Conservation (phyloP, 768 basidiomycete species). For the Dentipellis fragilis region DNA sequence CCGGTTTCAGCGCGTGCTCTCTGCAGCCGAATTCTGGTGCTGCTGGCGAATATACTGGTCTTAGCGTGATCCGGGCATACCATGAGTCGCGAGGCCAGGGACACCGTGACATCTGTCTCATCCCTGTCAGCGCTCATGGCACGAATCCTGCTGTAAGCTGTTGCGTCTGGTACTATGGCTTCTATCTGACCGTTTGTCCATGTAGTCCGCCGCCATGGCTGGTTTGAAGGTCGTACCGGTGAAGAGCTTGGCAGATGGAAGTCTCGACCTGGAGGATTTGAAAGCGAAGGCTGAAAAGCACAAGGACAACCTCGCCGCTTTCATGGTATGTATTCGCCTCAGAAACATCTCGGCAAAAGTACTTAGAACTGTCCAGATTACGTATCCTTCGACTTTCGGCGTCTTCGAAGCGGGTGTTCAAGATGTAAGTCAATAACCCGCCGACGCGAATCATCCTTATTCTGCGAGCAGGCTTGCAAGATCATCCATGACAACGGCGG, state of each 20-base stretch:
- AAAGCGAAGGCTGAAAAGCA: constrained; percentile 81
- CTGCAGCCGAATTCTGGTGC: constrained; percentile 99
- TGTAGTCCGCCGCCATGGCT: constrained; percentile 90
- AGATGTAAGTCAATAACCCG: constrained; percentile 32
- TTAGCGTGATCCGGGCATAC: constrained; percentile 89
- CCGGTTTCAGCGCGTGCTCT: constrained; percentile 92
- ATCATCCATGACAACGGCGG: constrained; percentile 94
- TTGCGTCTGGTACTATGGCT: neutral
- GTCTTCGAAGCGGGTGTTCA: constrained; percentile 91
- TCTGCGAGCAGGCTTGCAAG: constrained; percentile 58
- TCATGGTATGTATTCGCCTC: constrained; percentile 89
- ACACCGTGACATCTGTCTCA: constrained; percentile 84
- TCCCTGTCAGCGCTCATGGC: constrained; percentile 94
- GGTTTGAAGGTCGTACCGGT: constrained; percentile 95
- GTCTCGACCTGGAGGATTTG: constrained; percentile 81
- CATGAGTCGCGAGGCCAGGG: constrained; percentile 81
- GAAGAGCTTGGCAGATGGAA: constrained; percentile 81
- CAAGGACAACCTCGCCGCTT: constrained; percentile 86
- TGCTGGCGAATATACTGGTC: constrained; percentile 94
- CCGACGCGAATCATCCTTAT: neutral
- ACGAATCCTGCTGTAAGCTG: constrained; percentile 89
- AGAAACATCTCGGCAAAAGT: constrained; percentile 8
- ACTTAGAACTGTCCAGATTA: constrained; percentile 48
- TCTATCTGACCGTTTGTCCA: constrained; percentile 8
- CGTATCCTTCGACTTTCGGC: constrained; percentile 95